Evolutionary conservation across 768 basidiomycete genomes (phyloP).

Genomic region (Russula foetens): DNA sequence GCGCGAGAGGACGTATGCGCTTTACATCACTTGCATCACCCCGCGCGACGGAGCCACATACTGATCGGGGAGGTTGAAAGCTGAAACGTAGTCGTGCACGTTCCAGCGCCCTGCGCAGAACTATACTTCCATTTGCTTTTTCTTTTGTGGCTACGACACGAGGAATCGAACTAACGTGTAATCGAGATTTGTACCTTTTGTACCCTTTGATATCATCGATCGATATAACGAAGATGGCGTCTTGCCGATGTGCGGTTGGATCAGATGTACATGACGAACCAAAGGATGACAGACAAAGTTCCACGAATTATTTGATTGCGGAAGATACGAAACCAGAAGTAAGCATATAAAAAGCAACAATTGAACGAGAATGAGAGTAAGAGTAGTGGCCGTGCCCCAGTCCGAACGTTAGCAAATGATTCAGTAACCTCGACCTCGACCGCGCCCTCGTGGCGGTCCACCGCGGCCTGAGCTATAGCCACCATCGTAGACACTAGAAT

Average conservation of each 20-base stretch:
- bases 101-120: not conserved
- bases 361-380: not conserved
- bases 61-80: not conserved
- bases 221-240: not conserved
- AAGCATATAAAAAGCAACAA: conserved; percentile 1
- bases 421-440: conserved; percentile 19
- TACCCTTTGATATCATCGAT: not conserved
- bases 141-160: not conserved
- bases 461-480: conserved; percentile 21
- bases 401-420: not conserved
- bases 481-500: conserved; percentile 18
- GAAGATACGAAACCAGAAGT: not conserved
- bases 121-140: not conserved
- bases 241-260: not conserved
- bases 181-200: conserved; percentile 1
- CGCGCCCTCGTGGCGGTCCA: conserved; percentile 15
- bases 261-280: not conserved
- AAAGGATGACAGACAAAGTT: not conserved
- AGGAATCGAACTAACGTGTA: not conserved
- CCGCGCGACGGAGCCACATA: conserved; percentile 23
- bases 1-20: conserved; percentile 51
- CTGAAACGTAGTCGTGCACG: not conserved
- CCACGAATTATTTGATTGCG: no score
- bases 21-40: conserved; percentile 50
- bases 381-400: not conserved